Evolutionary conservation across 257 asterid species (phyloP).

Genomic region (Leonotis leonurus): DNA sequence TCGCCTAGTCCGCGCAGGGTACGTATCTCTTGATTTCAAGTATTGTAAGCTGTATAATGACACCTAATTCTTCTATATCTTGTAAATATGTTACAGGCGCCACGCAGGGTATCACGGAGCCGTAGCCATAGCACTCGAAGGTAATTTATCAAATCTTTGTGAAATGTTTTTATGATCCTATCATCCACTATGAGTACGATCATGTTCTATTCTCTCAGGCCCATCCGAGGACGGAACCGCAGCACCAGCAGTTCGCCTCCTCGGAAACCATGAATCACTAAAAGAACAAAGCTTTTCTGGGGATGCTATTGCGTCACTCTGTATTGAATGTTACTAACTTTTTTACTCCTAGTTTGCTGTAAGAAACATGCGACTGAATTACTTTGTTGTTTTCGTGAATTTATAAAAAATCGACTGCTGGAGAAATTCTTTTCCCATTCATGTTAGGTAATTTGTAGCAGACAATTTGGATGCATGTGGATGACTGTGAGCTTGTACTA

Average conservation of each 20-base stretch:
- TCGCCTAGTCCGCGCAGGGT: conserved; percentile 68
- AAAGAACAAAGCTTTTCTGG: too few relatives aligned
- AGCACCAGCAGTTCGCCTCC: conserved; percentile 57
- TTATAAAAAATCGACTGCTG: too few relatives aligned
- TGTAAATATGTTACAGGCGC: conserved; percentile 22
- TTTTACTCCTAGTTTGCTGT: background rate
- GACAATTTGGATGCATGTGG: background rate
- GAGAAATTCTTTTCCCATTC: too few relatives aligned
- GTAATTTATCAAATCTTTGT: conserved; percentile 21
- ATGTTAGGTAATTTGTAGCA: background rate
- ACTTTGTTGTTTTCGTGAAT: background rate
- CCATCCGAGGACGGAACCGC: conserved; percentile 49
- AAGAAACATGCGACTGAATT: background rate
- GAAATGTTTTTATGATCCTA: too few relatives aligned
- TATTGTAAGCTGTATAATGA: background rate
- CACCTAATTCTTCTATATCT: conserved; percentile 5
- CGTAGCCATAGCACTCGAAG: conserved; percentile 62
- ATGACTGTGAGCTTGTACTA: too few relatives aligned
- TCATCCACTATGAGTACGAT: background rate
- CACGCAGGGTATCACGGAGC: conserved; percentile 45
- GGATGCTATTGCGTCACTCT: background rate
- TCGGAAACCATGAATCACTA: conserved; percentile 23
- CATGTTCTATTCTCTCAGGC: too few relatives aligned
- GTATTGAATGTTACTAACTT: conserved; percentile 3
- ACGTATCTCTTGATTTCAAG: conserved; percentile 1